phyloP scores from a whole-genome alignment of 495 filamentous ascomycete species.

The Cairneyella variabilis region DNA sequence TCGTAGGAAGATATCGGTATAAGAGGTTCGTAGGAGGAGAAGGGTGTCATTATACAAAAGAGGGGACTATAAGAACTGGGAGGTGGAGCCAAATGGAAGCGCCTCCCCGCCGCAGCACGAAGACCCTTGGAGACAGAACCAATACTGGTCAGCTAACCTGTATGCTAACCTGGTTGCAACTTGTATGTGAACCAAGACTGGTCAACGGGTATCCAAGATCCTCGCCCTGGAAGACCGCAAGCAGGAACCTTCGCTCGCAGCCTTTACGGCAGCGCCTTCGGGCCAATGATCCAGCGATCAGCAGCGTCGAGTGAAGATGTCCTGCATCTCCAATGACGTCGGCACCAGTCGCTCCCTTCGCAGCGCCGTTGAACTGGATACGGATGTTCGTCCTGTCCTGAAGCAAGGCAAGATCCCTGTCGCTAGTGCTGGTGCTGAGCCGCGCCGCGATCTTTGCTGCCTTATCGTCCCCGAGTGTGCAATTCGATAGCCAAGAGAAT shows the following conservation, averaged over 20 bases:
- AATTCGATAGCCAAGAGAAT: too few relatives aligned
- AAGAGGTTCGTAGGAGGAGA: background rate
- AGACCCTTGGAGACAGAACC: too few relatives aligned
- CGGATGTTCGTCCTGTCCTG: background rate
- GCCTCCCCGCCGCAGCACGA: too few relatives aligned
- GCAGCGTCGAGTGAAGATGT: conserved; percentile 4
- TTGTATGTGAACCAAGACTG: too few relatives aligned
- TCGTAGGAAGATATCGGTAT: background rate
- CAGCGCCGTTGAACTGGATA: background rate
- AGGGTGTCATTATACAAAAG: too few relatives aligned
- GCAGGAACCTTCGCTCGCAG: conserved; percentile 6
- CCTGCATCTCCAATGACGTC: conserved; percentile 23
- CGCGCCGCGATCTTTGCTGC: too few relatives aligned
- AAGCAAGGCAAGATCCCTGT: conserved; percentile 16
- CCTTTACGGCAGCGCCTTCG: background rate
- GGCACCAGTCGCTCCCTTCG: background rate
- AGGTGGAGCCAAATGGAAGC: background rate
- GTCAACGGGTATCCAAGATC: too few relatives aligned
- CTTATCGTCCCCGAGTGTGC: too few relatives aligned
- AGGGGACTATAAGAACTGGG: too few relatives aligned
- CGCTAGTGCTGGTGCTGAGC: conserved; percentile 2
- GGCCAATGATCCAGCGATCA: conserved; percentile 17
- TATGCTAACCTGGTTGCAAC: too few relatives aligned
- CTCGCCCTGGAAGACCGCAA: too few relatives aligned
- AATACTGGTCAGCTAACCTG: too few relatives aligned